Base-by-base conservation (phyloP, 2,329 filamentous ascomycete genomes). In the Sclerotinia glacialis region DNA sequence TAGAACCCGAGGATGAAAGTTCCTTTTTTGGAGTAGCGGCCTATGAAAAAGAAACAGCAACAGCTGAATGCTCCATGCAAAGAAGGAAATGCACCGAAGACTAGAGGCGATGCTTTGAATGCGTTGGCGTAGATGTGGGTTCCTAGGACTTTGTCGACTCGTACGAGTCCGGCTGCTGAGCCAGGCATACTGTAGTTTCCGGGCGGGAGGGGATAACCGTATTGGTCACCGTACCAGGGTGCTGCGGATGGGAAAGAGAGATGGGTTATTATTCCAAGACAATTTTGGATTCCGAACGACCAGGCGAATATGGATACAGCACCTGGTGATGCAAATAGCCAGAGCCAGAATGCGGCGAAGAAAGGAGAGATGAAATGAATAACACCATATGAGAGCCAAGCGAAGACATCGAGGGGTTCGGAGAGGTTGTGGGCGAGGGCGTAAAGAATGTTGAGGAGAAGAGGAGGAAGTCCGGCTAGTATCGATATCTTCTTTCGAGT, bases 31-130 rank as follows among this genome's bases (percentile, higher is more conserved):
- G 72, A 74, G 60, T 74, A 74, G 26, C 73, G 55, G 1, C 69
- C 72, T 71, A 95, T 85, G 68, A 86, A 87, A 18, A 93, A 93
- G 82, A 97, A 97, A 76, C 91, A 88, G 78, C 95, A 90, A 78
- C 89, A 91, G 86, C 97, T 90, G 81, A 97, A 97, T 28, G 89
- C 93, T n/a, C 93, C 91, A 78, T 97, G 93, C 66, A 97, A 82
- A 11, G 91, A 96, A 18, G 93, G 93, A 80, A 97, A 97, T 26
- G 93, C 93, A 64, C 93, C 93, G 71, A 97, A 97, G 0, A 95
- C 93, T 71, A 97, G 84, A 0, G 93, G 93, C 0, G 92, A 95
- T 5, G 90, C 91, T 62, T 89, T 93, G 80, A 97, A 97, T 69
- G 87, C 90, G 21, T 92, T 94, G 3, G 92, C 96, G 82, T 97